Percentiles rank a stretch among this genome's conserved stretches.
Conservation (phyloP, 2,329 filamentous ascomycete genomes). For the Aspergillus carbonarius region DNA sequence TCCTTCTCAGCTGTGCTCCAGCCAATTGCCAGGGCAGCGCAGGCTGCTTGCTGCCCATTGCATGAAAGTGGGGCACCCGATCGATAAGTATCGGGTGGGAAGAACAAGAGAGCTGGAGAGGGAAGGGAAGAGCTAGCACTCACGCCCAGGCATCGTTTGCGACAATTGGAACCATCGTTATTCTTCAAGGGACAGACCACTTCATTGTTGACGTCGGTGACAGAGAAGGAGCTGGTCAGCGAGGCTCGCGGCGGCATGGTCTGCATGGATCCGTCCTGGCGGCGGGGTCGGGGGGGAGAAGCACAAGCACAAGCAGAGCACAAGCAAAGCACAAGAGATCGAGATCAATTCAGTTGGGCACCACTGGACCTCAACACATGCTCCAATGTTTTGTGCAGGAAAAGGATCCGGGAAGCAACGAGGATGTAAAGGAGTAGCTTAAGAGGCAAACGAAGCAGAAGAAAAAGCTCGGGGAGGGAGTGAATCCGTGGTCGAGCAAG, state of each 20-base stretch:
- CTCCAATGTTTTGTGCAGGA: conserved; percentile 7
- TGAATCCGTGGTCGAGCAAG: neutral
- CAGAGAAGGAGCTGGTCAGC: conserved; percentile 85
- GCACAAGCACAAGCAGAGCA: neutral
- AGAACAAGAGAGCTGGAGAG: conserved; percentile 8
- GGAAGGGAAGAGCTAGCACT: conserved; percentile 51
- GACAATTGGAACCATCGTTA: conserved; percentile 93
- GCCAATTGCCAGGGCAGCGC: conserved; percentile 3
- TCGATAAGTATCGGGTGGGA: conserved; percentile 7
- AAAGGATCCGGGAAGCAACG: neutral
- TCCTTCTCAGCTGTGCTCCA: neutral
- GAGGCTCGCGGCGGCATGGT: conserved; percentile 86
- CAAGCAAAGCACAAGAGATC: conserved; percentile 6
- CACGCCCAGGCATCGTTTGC: conserved; percentile 97
- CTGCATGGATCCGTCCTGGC: conserved; percentile 43
- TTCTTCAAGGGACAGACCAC: conserved; percentile 95
- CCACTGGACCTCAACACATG: conserved; percentile 14
- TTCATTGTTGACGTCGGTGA: conserved; percentile 89
- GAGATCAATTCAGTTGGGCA: conserved; percentile 16
- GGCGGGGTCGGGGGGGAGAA: conserved; percentile 16
- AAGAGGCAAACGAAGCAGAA: neutral
- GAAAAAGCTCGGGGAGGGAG: neutral
- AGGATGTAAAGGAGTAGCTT: conserved; percentile 1
- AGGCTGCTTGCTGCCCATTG: conserved; percentile 9
- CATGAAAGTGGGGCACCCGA: conserved; percentile 14